phyloP scores from a whole-genome alignment of 2,329 filamentous ascomycete species.

The Claviceps capensis region DNA sequence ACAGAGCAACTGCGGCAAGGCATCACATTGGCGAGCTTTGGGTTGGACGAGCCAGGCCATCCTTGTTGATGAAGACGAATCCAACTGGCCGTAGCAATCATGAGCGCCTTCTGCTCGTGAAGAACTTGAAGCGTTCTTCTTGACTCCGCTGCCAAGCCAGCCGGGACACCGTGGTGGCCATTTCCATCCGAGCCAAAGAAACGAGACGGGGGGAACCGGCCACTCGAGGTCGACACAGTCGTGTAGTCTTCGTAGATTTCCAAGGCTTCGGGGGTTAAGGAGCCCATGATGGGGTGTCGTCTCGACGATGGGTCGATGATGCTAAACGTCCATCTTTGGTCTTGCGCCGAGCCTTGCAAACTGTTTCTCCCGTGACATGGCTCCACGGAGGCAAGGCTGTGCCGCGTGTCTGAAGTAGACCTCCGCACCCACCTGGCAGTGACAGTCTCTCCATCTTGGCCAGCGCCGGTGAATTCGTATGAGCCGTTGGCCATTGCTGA shows the following conservation, averaged over 20 bases:
- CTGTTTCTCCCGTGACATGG: conserved; percentile 11
- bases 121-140: conserved; percentile 17
- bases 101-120: conserved; percentile 21
- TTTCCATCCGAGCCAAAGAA: conserved; percentile 15
- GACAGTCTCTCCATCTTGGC: conserved; percentile 41
- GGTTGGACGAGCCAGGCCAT: conserved; percentile 20
- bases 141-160: conserved; percentile 14
- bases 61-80: conserved; percentile 22
- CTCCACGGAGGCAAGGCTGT: conserved; percentile 8
- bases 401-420: conserved; percentile 10
- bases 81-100: conserved; percentile 26
- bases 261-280: conserved; percentile 47
- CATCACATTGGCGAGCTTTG: conserved; percentile 13
- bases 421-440: conserved; percentile 58
- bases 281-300: conserved; percentile 62
- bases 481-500: conserved; percentile 39
- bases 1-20: conserved; percentile 14
- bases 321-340: conserved; percentile 60
- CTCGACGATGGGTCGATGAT: conserved; percentile 56
- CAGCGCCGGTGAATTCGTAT: conserved; percentile 51
- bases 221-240: conserved; percentile 35
- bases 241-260: conserved; percentile 58
- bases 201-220: conserved; percentile 33
- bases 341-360: conserved; percentile 16
- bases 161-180: conserved; percentile 10